Evolutionary conservation across 2,329 filamentous ascomycete genomes (phyloP), one percentile per base, ranked within the genome.

Genomic region (Aureobasidium subglaciale): DNA sequence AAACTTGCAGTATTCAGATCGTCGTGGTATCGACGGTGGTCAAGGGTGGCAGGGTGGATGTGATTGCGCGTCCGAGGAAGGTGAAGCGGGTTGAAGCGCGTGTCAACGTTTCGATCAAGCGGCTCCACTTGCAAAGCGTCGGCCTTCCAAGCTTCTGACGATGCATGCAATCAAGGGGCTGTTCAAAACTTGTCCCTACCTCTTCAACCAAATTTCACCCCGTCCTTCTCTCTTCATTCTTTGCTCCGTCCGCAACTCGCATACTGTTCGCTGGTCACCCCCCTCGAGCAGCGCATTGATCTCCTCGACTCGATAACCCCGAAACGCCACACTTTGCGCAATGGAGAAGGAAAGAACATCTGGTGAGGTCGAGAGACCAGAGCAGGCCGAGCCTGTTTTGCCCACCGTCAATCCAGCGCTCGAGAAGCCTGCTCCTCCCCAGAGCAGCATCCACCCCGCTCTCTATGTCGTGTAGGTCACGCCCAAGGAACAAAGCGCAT

Each of bases 261-360:
- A 35, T 16, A 4, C n/a, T 43, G 40, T 43, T n/a, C 24, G 24
- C 35, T 52, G 48, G n/a, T 35, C 34, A 35, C 15, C 46, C 2
- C 22, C 24, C 9, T 27, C 16, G n/a, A n/a, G n/a, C 46, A 37
- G 32, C 38, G 32, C 24, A 50, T 30, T 16, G 1, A 32, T 48
- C 20, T 22, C 20, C 8, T 15, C 24, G 18, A 38, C 15, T 24
- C 24, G 35, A n/a, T 20, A 32, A 7, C 15, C 48, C 7, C 35
- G 32, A 35, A 25, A 41, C 48, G 35, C 27, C 48, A 40, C 48
- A 20, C 16, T 29, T 35, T 22, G 50, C 83, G 79, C 76, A 65
- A 87, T 80, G 69, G 88, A 96, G 73, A 96, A 96, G 76, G 85
- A 80, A 64, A 86, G 91, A 69, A 79, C 84, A 65, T 96, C 90